These are phyloP conservation scores for Phytopythium mirpurense DNA, from an alignment of 352 stramenopile genomes.

Conservation along the genomic window DNA sequence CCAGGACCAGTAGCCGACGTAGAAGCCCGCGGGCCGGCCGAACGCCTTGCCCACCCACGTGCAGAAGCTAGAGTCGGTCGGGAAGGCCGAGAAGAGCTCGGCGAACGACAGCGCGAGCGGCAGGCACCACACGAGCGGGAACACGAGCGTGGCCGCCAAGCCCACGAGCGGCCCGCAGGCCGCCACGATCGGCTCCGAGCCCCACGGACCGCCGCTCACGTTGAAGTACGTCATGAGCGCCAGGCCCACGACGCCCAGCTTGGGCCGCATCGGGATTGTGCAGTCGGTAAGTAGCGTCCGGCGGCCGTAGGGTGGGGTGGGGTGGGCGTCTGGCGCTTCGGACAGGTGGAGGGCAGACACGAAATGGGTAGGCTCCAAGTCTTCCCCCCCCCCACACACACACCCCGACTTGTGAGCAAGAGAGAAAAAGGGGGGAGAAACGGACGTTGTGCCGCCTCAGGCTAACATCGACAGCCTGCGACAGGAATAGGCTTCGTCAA, in stretches of 20 bases:
- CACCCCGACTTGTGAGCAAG: no score
- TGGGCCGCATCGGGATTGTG: constrained; percentile 4
- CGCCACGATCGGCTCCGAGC: constrained; percentile 56
- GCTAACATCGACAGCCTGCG: not conserved
- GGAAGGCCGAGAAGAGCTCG: constrained; percentile 77
- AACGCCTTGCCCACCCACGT: constrained; percentile 80
- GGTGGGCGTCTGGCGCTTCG: not conserved
- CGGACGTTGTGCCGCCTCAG: not conserved
- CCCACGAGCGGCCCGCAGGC: constrained; percentile 58
- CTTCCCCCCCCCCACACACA: no score
- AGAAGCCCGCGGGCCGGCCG: constrained; percentile 80
- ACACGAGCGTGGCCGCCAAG: constrained; percentile 57
- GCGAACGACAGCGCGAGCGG: constrained; percentile 65
- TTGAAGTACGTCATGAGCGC: constrained; percentile 83
- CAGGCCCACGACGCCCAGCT: constrained; percentile 60
- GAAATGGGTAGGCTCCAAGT: no score
- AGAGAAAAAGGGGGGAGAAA: no score
- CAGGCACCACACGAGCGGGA: constrained; percentile 69
- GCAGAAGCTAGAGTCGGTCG: constrained; percentile 75
- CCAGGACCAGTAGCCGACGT: constrained; percentile 84
- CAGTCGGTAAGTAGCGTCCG: not conserved
- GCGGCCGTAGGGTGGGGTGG: no score
- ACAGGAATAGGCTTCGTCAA: constrained; percentile 3
- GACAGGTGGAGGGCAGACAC: no score
- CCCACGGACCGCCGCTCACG: constrained; percentile 65